phyloP scores from a whole-genome alignment of 495 filamentous ascomycete species.

The Podospora comata region DNA sequence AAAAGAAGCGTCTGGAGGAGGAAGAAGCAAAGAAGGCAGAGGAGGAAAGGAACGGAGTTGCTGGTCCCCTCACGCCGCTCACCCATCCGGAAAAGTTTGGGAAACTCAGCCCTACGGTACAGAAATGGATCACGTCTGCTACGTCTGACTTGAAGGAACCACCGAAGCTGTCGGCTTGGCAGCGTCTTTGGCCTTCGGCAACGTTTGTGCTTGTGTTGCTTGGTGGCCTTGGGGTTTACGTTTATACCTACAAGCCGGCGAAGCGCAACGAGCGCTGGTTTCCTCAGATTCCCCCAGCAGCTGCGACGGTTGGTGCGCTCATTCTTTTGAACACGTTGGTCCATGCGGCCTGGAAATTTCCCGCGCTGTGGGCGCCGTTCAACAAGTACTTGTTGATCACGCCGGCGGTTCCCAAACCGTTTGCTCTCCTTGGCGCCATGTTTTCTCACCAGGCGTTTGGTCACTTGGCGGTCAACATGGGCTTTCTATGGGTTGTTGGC shows the following conservation, averaged over 20 bases:
- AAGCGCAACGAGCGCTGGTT: conserved; percentile 57
- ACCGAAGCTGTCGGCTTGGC: conserved; percentile 47
- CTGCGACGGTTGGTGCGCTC: conserved; percentile 69
- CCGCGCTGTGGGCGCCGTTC: conserved; percentile 66
- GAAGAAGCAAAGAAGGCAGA: conserved; percentile 52
- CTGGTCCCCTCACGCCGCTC: conserved; percentile 48
- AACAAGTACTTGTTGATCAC: conserved; percentile 76
- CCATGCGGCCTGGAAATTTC: conserved; percentile 63
- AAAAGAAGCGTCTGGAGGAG: conserved; percentile 41
- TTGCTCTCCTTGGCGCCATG: conserved; percentile 62
- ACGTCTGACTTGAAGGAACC: conserved; percentile 45
- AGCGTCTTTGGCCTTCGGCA: conserved; percentile 64
- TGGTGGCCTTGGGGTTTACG: conserved; percentile 51
- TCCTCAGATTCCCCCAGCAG: conserved; percentile 71
- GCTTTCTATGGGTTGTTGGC: conserved; percentile 51
- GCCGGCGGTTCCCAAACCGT: conserved; percentile 62
- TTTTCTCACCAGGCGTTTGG: conserved; percentile 70
- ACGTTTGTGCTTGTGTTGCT: conserved; percentile 54
- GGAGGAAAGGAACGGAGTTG: conserved; percentile 45
- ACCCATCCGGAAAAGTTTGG: conserved; percentile 29
- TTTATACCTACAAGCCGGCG: conserved; percentile 62
- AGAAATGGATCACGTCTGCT: conserved; percentile 36
- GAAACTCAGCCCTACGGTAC: conserved; percentile 36
- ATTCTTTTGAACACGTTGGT: conserved; percentile 62
- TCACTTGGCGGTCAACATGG: conserved; percentile 74